These are phyloP conservation scores for Guadua angustifolia DNA, from an alignment of 176 grass and related monocot genomes.

Conservation along the genomic window DNA sequence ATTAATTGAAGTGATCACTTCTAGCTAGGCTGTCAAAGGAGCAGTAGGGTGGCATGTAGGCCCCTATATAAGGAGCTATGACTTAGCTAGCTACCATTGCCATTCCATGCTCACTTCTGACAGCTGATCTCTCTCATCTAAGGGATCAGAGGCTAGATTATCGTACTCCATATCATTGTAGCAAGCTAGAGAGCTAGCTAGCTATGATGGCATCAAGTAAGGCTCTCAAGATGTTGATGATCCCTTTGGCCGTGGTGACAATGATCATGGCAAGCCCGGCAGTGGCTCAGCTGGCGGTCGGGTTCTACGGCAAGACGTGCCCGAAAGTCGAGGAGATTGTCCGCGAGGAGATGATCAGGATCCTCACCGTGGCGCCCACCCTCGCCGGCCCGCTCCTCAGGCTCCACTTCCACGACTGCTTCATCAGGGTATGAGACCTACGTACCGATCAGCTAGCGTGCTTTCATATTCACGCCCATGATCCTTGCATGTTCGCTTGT, in stretches of 20 bases:
- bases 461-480: not conserved
- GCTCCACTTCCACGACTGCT: constrained; percentile 83
- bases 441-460: not conserved
- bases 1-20: constrained; percentile 2
- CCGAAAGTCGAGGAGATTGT: constrained; percentile 25
- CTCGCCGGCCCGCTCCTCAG: constrained; percentile 44
- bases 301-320: constrained; percentile 40
- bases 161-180: not conserved
- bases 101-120: not conserved
- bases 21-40: constrained; percentile 1
- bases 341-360: constrained; percentile 16
- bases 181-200: too few species aligned
- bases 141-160: not conserved
- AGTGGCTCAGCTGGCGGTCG: constrained; percentile 19
- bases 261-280: not conserved
- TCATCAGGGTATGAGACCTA: constrained; percentile 53
- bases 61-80: constrained; percentile 14
- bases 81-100: not conserved
- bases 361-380: constrained; percentile 11
- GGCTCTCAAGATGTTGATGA: not conserved
- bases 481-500: not conserved
- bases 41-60: not conserved
- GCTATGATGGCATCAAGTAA: not conserved
- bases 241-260: not conserved
- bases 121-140: not conserved